phyloP scores from a whole-genome alignment of 2,329 filamentous ascomycete species.

The Lecanicillium sp. region DNA sequence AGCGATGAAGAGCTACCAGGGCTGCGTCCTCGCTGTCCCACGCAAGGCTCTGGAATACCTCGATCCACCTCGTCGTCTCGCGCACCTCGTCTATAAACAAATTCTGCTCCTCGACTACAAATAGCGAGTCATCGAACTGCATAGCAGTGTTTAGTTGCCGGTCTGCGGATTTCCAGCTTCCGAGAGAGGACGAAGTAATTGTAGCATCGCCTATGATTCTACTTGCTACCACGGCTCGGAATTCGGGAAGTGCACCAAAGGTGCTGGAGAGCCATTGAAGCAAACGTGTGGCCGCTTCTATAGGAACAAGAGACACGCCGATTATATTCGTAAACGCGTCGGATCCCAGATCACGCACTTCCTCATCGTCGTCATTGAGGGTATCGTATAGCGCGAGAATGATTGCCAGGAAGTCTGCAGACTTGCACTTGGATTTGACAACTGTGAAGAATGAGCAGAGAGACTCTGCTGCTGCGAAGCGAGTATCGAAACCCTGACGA shows the following conservation, averaged over 20 bases:
- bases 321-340: constrained; percentile 38
- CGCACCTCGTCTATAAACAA: constrained; percentile 79
- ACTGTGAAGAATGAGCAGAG: constrained; percentile 40
- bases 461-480: constrained; percentile 50
- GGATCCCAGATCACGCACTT: constrained; percentile 63
- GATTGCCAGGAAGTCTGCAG: constrained; percentile 39
- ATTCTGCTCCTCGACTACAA: constrained; percentile 87
- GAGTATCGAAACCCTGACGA: constrained; percentile 52
- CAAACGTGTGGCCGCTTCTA: constrained; percentile 38
- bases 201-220: constrained; percentile 28
- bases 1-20: constrained; percentile 27
- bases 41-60: constrained; percentile 29
- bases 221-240: constrained; percentile 30
- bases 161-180: constrained; percentile 19
- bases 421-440: constrained; percentile 13
- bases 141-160: constrained; percentile 36
- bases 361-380: constrained; percentile 86
- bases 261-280: constrained; percentile 30
- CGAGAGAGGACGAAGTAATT: constrained; percentile 7
- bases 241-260: constrained; percentile 26
- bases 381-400: constrained; percentile 65
- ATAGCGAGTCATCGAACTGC: constrained; percentile 59
- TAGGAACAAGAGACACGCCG: constrained; percentile 32
- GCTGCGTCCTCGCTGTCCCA: constrained; percentile 14
- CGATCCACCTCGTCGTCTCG: constrained; percentile 63